Base-by-base conservation (phyloP, 2,329 filamentous ascomycete species). In the Zymoseptoria tritici region DNA sequence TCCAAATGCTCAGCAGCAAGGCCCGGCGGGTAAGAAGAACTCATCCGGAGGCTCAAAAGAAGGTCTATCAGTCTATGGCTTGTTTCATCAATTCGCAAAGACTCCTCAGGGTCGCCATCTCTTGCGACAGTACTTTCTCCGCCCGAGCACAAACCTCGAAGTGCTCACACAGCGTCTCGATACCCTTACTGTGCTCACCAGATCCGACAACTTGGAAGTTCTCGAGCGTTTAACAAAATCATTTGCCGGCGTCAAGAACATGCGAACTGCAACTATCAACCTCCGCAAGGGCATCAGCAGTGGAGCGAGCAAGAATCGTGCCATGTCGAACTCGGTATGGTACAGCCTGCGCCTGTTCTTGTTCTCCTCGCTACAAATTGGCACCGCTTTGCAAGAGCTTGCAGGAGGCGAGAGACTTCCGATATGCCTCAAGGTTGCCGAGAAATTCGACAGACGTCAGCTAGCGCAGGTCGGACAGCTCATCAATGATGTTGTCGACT, bases 71-170 rank as follows among this genome's bases (percentile, higher is more conserved):
- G 77, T 96, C 0, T 96, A 89, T 72, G 92, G 90, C 0, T 77
- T 97, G 0, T 95, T 97, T 62, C 85, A 88, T 60, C 80, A 85
- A 58, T 77, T 94, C 29, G 85, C 88, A 24, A 82, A 82, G 58
- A 97, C 91, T 3, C 82, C 88, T 0, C 91, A 97, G 71, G 94
- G 94, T 0, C 90, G 85, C 66, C 70, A 77, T 24, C 81, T 83
- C 51, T 79, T 99, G 4, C 86, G 89, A n/a, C 87, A 90, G 67
- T 82, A 89, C 56, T 94, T 99, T 65, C 77, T 97, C 7, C 85
- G 89, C 0, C 94, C 94, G 21, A 90, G 85, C 29, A 78, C 86
- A 24, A 82, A 94, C 61, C 70, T 89, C 0, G 73, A 79, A 0
- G 68, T 86, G 4, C 94, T 99, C 64, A 77, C 80, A 2, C 83